Conservation (phyloP, 2,329 filamentous ascomycete species). For the Cladophialophora immunda region DNA sequence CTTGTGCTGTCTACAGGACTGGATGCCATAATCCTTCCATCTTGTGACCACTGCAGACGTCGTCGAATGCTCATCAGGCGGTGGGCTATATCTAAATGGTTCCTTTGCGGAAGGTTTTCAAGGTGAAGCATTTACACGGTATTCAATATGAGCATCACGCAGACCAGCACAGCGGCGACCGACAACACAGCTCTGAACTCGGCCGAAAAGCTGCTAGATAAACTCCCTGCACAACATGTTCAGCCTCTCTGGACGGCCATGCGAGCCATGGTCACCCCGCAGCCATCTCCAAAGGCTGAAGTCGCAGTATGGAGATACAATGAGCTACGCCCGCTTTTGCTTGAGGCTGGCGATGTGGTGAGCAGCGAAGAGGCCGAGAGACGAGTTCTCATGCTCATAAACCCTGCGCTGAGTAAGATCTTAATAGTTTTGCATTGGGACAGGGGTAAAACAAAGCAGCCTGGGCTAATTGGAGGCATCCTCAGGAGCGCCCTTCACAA, state of each 20-base stretch:
- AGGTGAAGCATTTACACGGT: background rate
- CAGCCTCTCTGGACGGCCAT: conserved; percentile 61
- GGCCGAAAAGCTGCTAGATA: background rate
- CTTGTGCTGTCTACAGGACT: background rate
- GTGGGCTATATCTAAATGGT: background rate
- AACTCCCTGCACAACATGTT: conserved; percentile 4
- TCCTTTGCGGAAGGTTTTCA: background rate
- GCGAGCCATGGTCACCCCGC: conserved; percentile 56
- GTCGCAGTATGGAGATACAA: conserved; percentile 47
- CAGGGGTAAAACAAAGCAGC: background rate
- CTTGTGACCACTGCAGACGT: background rate
- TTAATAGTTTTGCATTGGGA: background rate
- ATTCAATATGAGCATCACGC: background rate
- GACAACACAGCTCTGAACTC: background rate
- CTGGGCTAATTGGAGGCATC: background rate
- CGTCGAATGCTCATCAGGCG: background rate
- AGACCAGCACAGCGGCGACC: background rate
- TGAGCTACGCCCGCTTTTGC: conserved; percentile 46
- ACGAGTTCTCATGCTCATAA: conserved; percentile 52
- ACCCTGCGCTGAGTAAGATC: conserved; percentile 46
- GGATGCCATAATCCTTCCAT: background rate
- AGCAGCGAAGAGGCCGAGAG: conserved; percentile 50
- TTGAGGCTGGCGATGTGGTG: conserved; percentile 48
- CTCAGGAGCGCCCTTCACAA: conserved; percentile 63
- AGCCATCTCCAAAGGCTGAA: conserved; percentile 52